These are phyloP conservation scores for Scutellaria baicalensis DNA, from an alignment of 257 asterid genomes.

Conservation along the genomic window DNA sequence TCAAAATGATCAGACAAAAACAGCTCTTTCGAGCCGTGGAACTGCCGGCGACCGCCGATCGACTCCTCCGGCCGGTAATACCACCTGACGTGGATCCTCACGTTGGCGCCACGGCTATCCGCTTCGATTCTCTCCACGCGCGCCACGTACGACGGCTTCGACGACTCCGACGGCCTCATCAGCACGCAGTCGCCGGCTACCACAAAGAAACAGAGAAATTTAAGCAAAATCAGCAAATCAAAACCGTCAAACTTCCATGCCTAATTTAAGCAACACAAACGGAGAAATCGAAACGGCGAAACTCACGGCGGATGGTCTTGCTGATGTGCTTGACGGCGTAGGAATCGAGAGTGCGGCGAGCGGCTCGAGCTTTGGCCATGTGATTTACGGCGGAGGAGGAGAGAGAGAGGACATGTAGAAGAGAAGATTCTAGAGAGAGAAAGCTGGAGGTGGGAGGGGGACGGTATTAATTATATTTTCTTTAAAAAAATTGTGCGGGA, in stretches of 20 bases:
- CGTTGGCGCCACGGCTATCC: slow-evolving; percentile 75
- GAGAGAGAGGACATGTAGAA: slow-evolving; percentile 23
- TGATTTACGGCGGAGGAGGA: slow-evolving; percentile 30
- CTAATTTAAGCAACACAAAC: slow-evolving; percentile 30
- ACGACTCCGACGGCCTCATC: slow-evolving; percentile 77
- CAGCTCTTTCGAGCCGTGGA: slow-evolving; percentile 88
- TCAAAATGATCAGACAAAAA: slow-evolving; percentile 89
- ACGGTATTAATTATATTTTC: neutral
- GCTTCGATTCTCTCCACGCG: slow-evolving; percentile 83
- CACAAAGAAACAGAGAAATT: neutral
- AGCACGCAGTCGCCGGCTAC: slow-evolving; percentile 89
- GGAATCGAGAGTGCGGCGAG: slow-evolving; percentile 73
- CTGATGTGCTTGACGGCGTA: slow-evolving; percentile 55
- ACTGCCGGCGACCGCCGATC: slow-evolving; percentile 85
- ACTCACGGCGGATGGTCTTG: slow-evolving; percentile 67
- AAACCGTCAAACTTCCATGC: slow-evolving; percentile 13
- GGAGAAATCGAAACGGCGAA: neutral
- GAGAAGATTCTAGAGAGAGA: slow-evolving; percentile 22
- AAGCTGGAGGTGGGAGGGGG: neutral
- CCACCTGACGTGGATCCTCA: slow-evolving; percentile 73
- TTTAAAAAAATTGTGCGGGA: neutral
- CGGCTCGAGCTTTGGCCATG: slow-evolving; percentile 62
- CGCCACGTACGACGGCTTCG: slow-evolving; percentile 86
- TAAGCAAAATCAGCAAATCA: neutral
- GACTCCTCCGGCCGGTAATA: slow-evolving; percentile 98